phyloP scores from a whole-genome alignment of 768 basidiomycete genomes.

The Suillus cothurnatus region DNA sequence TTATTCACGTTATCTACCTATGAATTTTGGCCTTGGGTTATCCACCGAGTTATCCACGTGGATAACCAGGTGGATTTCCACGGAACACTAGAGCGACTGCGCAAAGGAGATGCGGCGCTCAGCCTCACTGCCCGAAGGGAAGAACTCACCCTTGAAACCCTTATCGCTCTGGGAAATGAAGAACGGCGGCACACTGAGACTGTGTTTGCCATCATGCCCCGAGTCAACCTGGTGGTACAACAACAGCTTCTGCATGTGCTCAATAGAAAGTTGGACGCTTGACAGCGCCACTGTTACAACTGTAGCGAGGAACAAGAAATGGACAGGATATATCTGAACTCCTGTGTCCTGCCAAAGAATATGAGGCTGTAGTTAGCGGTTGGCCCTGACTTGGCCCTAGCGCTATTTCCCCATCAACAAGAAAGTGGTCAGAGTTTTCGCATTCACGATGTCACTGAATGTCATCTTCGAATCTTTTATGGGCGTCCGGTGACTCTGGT shows the following conservation, averaged over 20 bases:
- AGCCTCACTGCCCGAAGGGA: slow-evolving; percentile 93
- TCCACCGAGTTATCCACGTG: too few relatives aligned
- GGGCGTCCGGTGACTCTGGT: too few relatives aligned
- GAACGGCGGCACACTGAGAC: slow-evolving; percentile 94
- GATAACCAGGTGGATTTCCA: too few relatives aligned
- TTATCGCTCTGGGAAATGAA: slow-evolving; percentile 96
- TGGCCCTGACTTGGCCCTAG: neutral
- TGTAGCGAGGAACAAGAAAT: too few relatives aligned
- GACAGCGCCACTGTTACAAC: too few relatives aligned
- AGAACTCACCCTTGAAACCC: slow-evolving; percentile 83
- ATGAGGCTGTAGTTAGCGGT: neutral
- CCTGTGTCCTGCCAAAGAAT: neutral
- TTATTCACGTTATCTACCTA: too few relatives aligned
- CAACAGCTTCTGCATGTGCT: slow-evolving; percentile 96
- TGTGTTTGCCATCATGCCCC: slow-evolving; percentile 81
- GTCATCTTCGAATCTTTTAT: neutral
- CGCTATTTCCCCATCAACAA: neutral
- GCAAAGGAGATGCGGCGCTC: slow-evolving; percentile 98
- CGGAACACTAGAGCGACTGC: slow-evolving; percentile 90
- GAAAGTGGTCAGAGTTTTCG: neutral
- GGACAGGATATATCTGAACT: too few relatives aligned
- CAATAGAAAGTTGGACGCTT: slow-evolving; percentile 97
- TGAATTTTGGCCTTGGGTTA: too few relatives aligned
- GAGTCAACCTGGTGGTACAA: slow-evolving; percentile 96
- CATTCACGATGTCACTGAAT: neutral